These are phyloP conservation scores for Pittosporum tobira DNA, from an alignment of 129 eudicot species.

Conservation along the genomic window DNA sequence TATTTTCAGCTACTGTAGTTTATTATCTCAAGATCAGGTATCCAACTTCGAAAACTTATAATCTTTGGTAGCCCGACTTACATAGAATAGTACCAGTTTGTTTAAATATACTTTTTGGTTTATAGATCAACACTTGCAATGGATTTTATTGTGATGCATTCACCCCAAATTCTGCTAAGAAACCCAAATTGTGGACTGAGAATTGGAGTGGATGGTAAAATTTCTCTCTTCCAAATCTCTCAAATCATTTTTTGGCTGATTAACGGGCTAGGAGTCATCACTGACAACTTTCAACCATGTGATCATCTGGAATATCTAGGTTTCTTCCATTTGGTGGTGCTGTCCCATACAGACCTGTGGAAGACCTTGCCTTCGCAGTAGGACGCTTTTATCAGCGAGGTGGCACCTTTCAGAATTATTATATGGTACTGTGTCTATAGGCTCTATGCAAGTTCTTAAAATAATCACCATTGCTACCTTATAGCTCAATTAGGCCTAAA, in stretches of 20 bases:
- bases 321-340: constrained; percentile 29
- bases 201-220: constrained; percentile 95
- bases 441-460: neutral
- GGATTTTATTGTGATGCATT: constrained; percentile 93
- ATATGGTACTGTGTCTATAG: constrained; percentile 4
- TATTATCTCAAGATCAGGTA: too few species aligned
- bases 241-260: neutral
- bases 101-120: neutral
- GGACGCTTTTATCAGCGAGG: constrained; percentile 14
- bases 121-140: constrained; percentile 88
- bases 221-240: neutral
- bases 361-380: constrained; percentile 11
- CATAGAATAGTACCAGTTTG: neutral
- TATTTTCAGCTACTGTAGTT: neutral
- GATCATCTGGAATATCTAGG: constrained; percentile 25
- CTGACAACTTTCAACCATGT: neutral
- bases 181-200: constrained; percentile 95
- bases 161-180: constrained; percentile 70
- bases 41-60: too few species aligned
- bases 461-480: neutral
- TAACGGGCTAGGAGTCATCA: neutral
- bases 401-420: constrained; percentile 14
- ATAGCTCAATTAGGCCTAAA: neutral
- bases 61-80: too few species aligned
- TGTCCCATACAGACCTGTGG: constrained; percentile 13